Conservation (phyloP, 768 basidiomycete genomes). For the Tylopilus rubrobrunneus region DNA sequence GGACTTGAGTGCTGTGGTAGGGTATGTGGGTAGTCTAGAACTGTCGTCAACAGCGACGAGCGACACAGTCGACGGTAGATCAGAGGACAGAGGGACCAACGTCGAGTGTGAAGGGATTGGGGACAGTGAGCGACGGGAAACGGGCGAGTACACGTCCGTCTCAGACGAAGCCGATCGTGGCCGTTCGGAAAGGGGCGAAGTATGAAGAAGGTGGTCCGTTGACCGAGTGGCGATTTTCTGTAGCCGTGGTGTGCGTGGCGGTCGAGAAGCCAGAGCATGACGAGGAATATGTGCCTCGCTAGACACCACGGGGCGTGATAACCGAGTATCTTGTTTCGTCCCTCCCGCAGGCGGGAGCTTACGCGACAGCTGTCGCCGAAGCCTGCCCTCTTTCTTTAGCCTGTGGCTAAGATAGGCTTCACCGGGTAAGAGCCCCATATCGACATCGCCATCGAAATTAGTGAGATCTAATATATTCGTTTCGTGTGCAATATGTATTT, state of each 20-base stretch:
- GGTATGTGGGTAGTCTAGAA: not conserved
- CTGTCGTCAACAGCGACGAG: not conserved
- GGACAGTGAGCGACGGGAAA: conserved; percentile 8
- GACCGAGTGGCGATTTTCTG: conserved; percentile 12
- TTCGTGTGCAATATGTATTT: conserved; percentile 39
- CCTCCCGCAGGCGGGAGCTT: conserved; percentile 14
- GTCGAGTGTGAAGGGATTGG: conserved; percentile 2
- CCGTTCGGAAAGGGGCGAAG: conserved; percentile 20
- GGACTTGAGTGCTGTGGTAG: not conserved
- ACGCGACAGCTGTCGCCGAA: conserved; percentile 48
- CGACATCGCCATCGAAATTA: conserved; percentile 76
- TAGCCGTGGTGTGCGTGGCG: not conserved
- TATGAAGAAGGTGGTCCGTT: conserved; percentile 17
- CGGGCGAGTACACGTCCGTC: conserved; percentile 8
- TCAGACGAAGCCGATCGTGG: conserved; percentile 11
- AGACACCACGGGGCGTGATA: not conserved
- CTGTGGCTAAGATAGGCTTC: conserved; percentile 50
- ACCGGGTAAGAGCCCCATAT: conserved; percentile 46
- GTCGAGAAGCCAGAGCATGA: not conserved
- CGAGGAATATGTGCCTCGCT: not conserved
- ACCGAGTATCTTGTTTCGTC: conserved; percentile 10
- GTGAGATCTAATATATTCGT: conserved; percentile 61
- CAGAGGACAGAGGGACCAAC: not conserved
- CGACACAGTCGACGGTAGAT: conserved; percentile 4
- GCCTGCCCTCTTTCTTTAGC: conserved; percentile 58